These are phyloP conservation scores for Lachancea sp. DNA, from an alignment of 805 yeast species.

Conservation along the genomic window DNA sequence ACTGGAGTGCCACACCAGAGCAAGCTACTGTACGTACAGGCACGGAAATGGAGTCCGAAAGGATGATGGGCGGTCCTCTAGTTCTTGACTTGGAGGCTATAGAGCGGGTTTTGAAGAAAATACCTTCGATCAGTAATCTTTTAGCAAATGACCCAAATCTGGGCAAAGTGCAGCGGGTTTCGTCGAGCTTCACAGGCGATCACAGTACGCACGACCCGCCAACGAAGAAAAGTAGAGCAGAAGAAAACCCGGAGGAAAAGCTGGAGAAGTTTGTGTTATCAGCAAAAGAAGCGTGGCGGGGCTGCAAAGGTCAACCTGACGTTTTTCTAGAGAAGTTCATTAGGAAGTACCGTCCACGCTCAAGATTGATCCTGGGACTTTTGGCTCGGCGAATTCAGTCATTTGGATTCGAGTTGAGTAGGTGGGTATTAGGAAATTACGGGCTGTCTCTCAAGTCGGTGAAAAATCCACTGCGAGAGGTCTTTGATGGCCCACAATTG, in stretches of 20 bases:
- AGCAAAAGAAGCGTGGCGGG: constrained; percentile 7
- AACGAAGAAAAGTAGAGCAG: not conserved
- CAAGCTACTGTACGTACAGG: constrained; percentile 5
- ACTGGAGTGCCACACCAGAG: constrained; percentile 46
- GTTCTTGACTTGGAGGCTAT: not conserved
- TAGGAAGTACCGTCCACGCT: not conserved
- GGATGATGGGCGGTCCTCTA: not conserved
- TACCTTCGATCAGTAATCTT: constrained; percentile 2
- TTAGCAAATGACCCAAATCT: not conserved
- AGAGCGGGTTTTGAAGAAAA: constrained; percentile 1
- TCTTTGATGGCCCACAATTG: constrained; percentile 4
- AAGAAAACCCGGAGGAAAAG: constrained; percentile 6
- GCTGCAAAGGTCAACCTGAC: constrained; percentile 1
- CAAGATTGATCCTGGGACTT: constrained; percentile 1
- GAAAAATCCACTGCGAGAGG: constrained; percentile 4
- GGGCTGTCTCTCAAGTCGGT: not conserved
- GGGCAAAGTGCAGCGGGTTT: constrained; percentile 5
- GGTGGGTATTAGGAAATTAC: constrained; percentile 6
- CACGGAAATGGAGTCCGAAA: constrained; percentile 1
- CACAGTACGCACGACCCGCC: not conserved
- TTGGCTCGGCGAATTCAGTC: constrained; percentile 6
- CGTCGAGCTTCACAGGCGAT: constrained; percentile 8
- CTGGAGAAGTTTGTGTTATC: constrained; percentile 4
- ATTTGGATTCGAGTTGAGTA: constrained; percentile 7
- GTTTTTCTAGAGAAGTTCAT: constrained; percentile 4